These are phyloP conservation scores for Gossypium longicalyx DNA, from an alignment of 345 rosid species.

Conservation along the genomic window DNA sequence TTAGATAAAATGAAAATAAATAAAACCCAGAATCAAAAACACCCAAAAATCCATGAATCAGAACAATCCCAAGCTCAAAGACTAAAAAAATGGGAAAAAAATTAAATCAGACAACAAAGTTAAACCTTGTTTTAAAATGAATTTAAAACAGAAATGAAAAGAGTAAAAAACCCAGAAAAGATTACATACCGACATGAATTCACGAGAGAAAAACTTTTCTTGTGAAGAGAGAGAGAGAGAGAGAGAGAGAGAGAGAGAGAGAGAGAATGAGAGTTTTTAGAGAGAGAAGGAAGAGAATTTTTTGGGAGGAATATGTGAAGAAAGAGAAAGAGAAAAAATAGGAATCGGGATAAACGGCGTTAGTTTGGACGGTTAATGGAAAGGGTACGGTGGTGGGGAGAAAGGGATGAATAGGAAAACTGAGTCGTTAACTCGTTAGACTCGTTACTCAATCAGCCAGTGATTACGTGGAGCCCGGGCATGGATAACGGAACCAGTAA, in stretches of 20 bases:
- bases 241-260: neutral
- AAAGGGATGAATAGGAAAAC: neutral
- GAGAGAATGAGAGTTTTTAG: conserved; percentile 19
- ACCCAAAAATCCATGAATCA: neutral
- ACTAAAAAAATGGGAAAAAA: neutral
- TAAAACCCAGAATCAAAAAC: conserved; percentile 11
- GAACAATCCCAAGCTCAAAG: conserved; percentile 20
- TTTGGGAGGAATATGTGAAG: neutral
- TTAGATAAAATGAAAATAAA: neutral
- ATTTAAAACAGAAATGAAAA: conserved; percentile 9
- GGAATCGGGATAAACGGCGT: neutral
- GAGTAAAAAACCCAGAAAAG: neutral
- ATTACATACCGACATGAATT: conserved; percentile 65
- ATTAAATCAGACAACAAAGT: conserved; percentile 11
- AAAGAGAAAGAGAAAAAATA: neutral
- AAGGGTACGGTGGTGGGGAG: neutral
- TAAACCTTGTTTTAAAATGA: conserved; percentile 3
- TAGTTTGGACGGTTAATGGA: neutral
- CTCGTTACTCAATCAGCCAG: neutral
- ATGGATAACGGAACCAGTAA: neutral
- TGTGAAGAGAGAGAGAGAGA: neutral
- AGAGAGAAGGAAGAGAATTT: conserved; percentile 5
- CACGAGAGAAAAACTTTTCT: conserved; percentile 16
- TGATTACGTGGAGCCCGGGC: neutral
- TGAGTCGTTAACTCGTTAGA: neutral